Conservation (phyloP, 352 stramenopile species). For the Phytophthora fragariae region DNA sequence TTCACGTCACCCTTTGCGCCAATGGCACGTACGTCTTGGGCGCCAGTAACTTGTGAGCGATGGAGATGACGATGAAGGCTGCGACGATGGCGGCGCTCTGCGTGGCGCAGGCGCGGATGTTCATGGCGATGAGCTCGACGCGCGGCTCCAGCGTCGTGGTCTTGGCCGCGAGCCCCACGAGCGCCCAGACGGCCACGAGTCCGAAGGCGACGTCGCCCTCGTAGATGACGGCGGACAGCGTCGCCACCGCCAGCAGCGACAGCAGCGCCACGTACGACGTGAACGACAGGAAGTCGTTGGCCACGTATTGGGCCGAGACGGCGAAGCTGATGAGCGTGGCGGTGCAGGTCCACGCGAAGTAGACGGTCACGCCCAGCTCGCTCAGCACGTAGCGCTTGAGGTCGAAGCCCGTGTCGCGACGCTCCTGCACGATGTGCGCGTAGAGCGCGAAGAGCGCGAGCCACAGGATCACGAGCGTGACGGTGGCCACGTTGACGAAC, state of each 20-base stretch:
- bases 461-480: conserved; percentile 67
- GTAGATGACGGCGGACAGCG: conserved; percentile 67
- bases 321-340: conserved; percentile 77
- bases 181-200: conserved; percentile 69
- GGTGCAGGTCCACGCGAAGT: conserved; percentile 80
- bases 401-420: conserved; percentile 51
- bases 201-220: conserved; percentile 66
- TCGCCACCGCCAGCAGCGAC: conserved; percentile 61
- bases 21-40: conserved; percentile 41
- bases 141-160: conserved; percentile 51
- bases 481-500: conserved; percentile 66
- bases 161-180: conserved; percentile 65
- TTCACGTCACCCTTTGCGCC: not conserved
- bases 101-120: conserved; percentile 63
- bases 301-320: conserved; percentile 62
- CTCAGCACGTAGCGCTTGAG: conserved; percentile 61
- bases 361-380: conserved; percentile 69
- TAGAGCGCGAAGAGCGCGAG: conserved; percentile 68
- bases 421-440: conserved; percentile 53
- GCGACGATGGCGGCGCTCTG: conserved; percentile 67
- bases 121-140: conserved; percentile 60
- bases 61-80: conserved; percentile 66
- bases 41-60: conserved; percentile 45
- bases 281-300: conserved; percentile 56
- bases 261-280: conserved; percentile 66